Evolutionary conservation across 148 eudicot genomes (phyloP), one percentile per base, ranked within the genome.

Genomic region (Chenopodium album): DNA sequence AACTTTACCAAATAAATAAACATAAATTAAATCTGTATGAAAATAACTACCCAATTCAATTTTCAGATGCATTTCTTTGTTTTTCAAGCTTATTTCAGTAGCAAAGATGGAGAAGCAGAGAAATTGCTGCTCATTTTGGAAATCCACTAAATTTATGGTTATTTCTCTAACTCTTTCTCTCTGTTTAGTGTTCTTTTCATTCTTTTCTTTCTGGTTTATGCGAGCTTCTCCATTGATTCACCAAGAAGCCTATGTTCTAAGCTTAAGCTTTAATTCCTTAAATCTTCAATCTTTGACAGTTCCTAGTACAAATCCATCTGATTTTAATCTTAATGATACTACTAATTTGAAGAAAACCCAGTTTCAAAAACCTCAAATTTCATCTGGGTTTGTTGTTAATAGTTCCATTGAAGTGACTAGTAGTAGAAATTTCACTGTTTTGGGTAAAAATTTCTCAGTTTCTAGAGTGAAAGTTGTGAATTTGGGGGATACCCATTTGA

Each of bases 81-180:
- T 28, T n/a, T 3, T 31, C 17, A 84, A 73, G 65, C 54, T 66
- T 52, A 69, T 60, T 13, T 32, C 62, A 26, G 7, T 7, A 76
- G 16, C 22, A 7, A 41, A 41, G 68, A 94, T 94, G 94, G 97
- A 93, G 87, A 92, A 79, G 80, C 94, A 88, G 65, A 89, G 84
- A 83, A 90, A 88, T 78, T 88, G 89, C 73, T 88, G 88, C 73
- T 86, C 92, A 41, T 11, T 17, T 16, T 69, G 88, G 47, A 93
- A 88, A 82, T 85, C 89, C 76, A 80, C 89, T 16, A 91, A 85
- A 84, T 85, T 88, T 81, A 48, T 89, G 84, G 79, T 88, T 10
- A 80, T 92, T 54, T 88, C 91, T 69, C 71, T 92, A 77, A 89
- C 93, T 37, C 76, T 93, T 22, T 85, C 88, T 37, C 88, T 88